Conservation (phyloP, 2,329 filamentous ascomycete species). For the Nigrospora sphaerica region DNA sequence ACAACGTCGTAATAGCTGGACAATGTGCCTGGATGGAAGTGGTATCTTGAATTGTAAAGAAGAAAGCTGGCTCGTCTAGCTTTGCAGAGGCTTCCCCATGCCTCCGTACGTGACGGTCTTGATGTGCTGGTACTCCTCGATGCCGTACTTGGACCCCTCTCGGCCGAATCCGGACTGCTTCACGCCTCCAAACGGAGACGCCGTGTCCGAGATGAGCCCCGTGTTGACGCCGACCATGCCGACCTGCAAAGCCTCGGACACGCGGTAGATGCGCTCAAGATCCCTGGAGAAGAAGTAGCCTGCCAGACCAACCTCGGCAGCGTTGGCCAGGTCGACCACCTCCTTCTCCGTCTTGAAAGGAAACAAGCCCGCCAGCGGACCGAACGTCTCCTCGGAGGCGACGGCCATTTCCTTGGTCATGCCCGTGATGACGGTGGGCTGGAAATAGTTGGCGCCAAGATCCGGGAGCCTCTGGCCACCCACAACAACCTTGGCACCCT, state of each 20-base stretch:
- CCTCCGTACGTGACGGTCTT: constrained; percentile 56
- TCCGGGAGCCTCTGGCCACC: constrained; percentile 70
- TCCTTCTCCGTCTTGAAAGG: constrained; percentile 84
- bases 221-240: constrained; percentile 87
- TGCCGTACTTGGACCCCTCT: constrained; percentile 71
- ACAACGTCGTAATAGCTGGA: no score
- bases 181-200: constrained; percentile 67
- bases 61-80: constrained; percentile 9
- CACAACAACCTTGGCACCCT: constrained; percentile 67
- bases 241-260: constrained; percentile 67
- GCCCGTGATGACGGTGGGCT: constrained; percentile 80
- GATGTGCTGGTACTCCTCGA: constrained; percentile 67
- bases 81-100: constrained; percentile 48
- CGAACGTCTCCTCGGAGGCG: constrained; percentile 87
- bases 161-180: constrained; percentile 77
- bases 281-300: constrained; percentile 85
- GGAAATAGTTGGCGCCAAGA: constrained; percentile 79
- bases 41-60: no score
- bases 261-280: constrained; percentile 49
- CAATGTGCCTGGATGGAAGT: no score
- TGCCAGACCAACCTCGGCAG: constrained; percentile 77
- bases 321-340: constrained; percentile 77
- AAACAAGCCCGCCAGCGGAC: constrained; percentile 86
- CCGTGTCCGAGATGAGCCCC: constrained; percentile 54
- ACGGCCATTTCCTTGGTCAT: constrained; percentile 84